A percentile compares a stretch with the other conserved stretches of the same genome.
Conservation (phyloP, 108 stramenopile genomes). For the Stephanodiscus triporus region DNA sequence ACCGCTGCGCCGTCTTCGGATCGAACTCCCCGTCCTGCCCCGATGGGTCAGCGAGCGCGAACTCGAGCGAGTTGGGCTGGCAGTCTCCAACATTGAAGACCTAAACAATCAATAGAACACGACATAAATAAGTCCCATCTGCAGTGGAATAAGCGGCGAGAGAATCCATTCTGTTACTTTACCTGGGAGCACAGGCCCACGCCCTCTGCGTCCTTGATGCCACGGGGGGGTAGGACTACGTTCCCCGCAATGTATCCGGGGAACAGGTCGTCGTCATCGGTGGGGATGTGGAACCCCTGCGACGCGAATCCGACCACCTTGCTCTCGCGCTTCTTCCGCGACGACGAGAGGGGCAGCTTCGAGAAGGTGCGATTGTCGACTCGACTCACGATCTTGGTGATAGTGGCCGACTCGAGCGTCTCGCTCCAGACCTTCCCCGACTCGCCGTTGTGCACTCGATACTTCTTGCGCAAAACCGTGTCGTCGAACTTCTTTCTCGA, state of each 20-base stretch:
- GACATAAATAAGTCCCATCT: too few relatives aligned
- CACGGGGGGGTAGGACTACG: slow-evolving; percentile 80
- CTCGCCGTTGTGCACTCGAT: slow-evolving; percentile 63
- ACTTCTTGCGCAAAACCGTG: slow-evolving; percentile 61
- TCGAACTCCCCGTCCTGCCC: slow-evolving; percentile 72
- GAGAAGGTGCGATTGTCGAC: slow-evolving; percentile 58
- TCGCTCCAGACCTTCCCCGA: slow-evolving; percentile 77
- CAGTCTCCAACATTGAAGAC: slow-evolving; percentile 79
- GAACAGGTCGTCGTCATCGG: slow-evolving; percentile 61
- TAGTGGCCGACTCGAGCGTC: slow-evolving; percentile 43
- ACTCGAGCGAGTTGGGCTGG: slow-evolving; percentile 81
- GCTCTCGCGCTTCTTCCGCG: slow-evolving; percentile 63
- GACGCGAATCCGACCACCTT: slow-evolving; percentile 79
- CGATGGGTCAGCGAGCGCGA: slow-evolving; percentile 82
- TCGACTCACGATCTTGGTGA: slow-evolving; percentile 71
- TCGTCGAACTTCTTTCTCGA: slow-evolving; percentile 58
- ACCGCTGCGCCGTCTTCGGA: slow-evolving; percentile 83
- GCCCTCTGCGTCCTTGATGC: slow-evolving; percentile 90
- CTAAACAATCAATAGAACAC: too few relatives aligned
- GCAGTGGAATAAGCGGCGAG: too few relatives aligned
- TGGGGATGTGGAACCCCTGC: slow-evolving; percentile 82
- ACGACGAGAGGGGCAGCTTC: slow-evolving; percentile 59
- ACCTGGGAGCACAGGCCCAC: slow-evolving; percentile 87
- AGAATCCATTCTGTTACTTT: too few relatives aligned
- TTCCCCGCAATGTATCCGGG: slow-evolving; percentile 90